Evolutionary conservation across 768 basidiomycete genomes (phyloP).

Genomic region (Rhodotorula diobovata): DNA sequence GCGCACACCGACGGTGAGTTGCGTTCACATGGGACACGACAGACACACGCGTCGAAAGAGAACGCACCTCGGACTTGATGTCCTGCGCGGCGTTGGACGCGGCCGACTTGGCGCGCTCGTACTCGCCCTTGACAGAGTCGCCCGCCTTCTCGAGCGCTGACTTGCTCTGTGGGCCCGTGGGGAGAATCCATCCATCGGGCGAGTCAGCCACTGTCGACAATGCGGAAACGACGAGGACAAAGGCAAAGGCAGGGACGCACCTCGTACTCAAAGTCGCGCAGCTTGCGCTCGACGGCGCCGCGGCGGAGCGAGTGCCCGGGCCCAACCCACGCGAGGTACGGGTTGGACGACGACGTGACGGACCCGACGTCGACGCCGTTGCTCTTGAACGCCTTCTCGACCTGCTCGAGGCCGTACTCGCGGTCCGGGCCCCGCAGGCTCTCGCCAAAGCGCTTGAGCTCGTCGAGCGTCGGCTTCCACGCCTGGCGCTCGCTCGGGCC

Average conservation of each 20-base stretch:
- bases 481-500: constrained; percentile 2
- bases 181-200: too few species aligned
- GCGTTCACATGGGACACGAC: too few species aligned
- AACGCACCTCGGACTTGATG: constrained; percentile 20
- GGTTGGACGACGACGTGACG: constrained; percentile 14
- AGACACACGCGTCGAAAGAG: too few species aligned
- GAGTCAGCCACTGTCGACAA: too few species aligned
- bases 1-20: too few species aligned
- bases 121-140: constrained; percentile 4
- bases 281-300: background rate
- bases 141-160: constrained; percentile 13
- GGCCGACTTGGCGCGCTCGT: constrained; percentile 5
- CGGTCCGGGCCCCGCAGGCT: background rate
- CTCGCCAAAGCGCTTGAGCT: constrained; percentile 20
- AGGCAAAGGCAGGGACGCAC: too few species aligned
- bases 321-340: constrained; percentile 27
- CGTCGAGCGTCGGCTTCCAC: constrained; percentile 16
- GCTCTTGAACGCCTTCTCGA: constrained; percentile 10
- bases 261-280: constrained; percentile 20
- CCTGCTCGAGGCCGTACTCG: constrained; percentile 13
- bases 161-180: constrained; percentile 5
- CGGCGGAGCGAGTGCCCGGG: constrained; percentile 5
- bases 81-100: background rate
- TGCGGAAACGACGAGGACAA: too few species aligned
- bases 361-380: constrained; percentile 4